Base-by-base conservation (phyloP, 1,284 basidiomycete genomes). In the Cutaneotrichosporon cyanovorans region DNA sequence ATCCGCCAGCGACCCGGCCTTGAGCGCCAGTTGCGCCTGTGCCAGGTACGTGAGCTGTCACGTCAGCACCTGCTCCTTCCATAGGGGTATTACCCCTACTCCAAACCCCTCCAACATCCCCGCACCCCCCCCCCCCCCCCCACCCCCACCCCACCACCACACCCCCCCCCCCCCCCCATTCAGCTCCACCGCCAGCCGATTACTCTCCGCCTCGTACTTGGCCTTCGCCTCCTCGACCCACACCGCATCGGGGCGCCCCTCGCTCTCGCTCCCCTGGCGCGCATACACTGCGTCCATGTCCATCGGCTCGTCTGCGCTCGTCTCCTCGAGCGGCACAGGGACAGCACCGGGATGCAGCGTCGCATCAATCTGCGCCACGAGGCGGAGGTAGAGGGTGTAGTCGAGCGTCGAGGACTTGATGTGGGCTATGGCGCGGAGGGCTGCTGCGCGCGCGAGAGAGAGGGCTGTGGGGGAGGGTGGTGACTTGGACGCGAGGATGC, bases 31-130 rank as follows among this genome's bases (percentile, higher is more conserved):
- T 47, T 62, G 52, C 4, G 61, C 65, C 30, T 64, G 58, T 11
- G 66, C 62, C 30, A 69, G 56, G 45, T 65, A 61, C 12, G 66
- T 67, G 42, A 69, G 59, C 68, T 68, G 47, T n/a, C 7, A 40
- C 46, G 28, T 53, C 47, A 22, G 8, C 12, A 4, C 7, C 34
- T n/a, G n/a, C n/a, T n/a, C n/a, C n/a, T n/a, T n/a, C n/a, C n/a
- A n/a, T n/a, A n/a, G n/a, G n/a, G n/a, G n/a, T n/a, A n/a, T n/a
- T n/a, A 23, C 6, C 5, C 12, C 2, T 4, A 30, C 4, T 11
- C 14, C 16, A n/a, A n/a, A n/a, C n/a, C n/a, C n/a, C n/a, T n/a
- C n/a, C n/a, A n/a, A n/a, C n/a, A n/a, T n/a, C n/a, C n/a, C n/a
- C n/a, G n/a, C n/a, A n/a, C n/a, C n/a, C n/a, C n/a, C n/a, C n/a